These are phyloP conservation scores for Gossypium raimondii DNA, from an alignment of 345 rosid genomes.

Conservation along the genomic window DNA sequence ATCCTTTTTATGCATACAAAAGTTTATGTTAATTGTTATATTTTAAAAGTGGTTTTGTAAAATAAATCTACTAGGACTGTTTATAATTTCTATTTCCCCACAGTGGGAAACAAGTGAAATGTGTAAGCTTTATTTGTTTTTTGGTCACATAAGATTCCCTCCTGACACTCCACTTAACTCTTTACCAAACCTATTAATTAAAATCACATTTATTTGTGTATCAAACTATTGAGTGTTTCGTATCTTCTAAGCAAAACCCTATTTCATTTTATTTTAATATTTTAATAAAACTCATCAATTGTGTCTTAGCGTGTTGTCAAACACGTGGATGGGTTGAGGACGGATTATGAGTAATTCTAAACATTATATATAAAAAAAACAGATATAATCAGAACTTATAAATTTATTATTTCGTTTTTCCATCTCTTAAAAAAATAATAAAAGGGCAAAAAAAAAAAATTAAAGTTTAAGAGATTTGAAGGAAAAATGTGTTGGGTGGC, in stretches of 20 bases:
- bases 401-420: background rate
- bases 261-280: background rate
- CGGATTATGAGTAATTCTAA: accelerated
- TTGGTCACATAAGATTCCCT: background rate
- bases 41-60: background rate
- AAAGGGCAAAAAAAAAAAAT: background rate
- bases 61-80: background rate
- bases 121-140: background rate
- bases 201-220: background rate
- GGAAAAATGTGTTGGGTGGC: no score
- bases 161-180: background rate
- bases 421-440: background rate
- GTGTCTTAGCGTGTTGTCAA: no score
- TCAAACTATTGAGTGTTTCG: conserved; percentile 1
- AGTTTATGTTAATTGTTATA: background rate
- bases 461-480: no score
- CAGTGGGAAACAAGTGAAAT: background rate
- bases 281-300: background rate
- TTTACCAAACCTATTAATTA: background rate
- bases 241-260: background rate
- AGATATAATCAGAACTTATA: accelerated
- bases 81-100: background rate
- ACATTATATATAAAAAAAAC: accelerated
- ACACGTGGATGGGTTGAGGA: no score
- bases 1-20: no score